Evolutionary conservation across 441 rosid genomes (phyloP).

Genomic region (Syzygium syzygioides): DNA sequence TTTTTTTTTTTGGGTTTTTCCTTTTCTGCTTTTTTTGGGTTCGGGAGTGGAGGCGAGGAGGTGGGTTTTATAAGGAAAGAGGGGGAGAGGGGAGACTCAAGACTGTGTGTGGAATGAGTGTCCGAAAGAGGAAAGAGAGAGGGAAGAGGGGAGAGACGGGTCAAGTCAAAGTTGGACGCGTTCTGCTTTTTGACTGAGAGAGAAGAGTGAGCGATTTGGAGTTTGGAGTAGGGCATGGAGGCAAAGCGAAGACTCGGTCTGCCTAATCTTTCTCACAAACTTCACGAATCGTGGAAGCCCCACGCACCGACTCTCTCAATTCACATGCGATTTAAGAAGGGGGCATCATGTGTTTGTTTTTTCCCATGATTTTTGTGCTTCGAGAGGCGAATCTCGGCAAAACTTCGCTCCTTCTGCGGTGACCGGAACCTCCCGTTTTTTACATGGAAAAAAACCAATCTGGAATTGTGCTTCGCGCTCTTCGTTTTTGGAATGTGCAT

Average conservation of each 20-base stretch:
- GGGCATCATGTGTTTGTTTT: not conserved
- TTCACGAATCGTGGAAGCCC: not conserved
- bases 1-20: not conserved
- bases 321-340: not conserved
- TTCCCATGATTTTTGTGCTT: not conserved
- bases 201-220: not conserved
- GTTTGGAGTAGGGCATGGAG: not conserved
- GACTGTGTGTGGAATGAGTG: not conserved
- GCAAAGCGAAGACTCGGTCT: not conserved
- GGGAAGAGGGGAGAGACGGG: not conserved
- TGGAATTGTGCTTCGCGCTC: not conserved
- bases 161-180: not conserved
- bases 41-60: not conserved
- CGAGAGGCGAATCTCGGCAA: not conserved
- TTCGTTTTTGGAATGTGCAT: not conserved
- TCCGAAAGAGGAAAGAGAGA: not conserved
- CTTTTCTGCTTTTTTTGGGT: not conserved
- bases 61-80: not conserved
- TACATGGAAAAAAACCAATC: not conserved
- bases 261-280: not conserved
- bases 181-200: not conserved
- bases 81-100: not conserved
- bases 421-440: not conserved
- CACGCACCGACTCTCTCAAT: not conserved
- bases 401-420: not conserved